phyloP scores from a whole-genome alignment of 352 stramenopile species.

The Phytophthora citrophthora region DNA sequence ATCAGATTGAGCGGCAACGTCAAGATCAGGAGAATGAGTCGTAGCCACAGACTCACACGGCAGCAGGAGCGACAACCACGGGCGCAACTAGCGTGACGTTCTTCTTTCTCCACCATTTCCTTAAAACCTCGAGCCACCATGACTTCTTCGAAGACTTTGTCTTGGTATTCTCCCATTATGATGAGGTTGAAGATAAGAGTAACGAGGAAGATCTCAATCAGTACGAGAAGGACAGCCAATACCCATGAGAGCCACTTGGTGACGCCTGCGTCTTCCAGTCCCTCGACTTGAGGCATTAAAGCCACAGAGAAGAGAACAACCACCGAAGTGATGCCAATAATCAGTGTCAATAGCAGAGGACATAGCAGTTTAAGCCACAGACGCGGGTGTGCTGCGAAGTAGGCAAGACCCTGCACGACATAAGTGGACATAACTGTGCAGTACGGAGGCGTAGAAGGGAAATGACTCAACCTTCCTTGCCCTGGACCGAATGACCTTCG shows the following conservation, averaged over 20 bases:
- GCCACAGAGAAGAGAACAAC: conserved; percentile 52
- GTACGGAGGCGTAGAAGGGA: neutral
- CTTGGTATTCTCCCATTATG: conserved; percentile 59
- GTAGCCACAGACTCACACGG: conserved; percentile 59
- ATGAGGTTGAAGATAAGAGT: conserved; percentile 73
- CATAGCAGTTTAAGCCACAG: conserved; percentile 65
- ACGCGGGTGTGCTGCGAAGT: conserved; percentile 65
- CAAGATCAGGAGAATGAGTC: conserved; percentile 58
- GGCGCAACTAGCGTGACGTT: conserved; percentile 46
- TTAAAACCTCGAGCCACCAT: conserved; percentile 52
- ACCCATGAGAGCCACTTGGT: conserved; percentile 57
- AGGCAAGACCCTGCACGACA: conserved; percentile 52
- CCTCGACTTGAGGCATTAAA: conserved; percentile 55
- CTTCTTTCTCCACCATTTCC: conserved; percentile 56
- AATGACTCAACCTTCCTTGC: too few relatives aligned
- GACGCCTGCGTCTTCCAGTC: conserved; percentile 47
- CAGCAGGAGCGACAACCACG: conserved; percentile 61
- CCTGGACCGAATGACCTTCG: neutral
- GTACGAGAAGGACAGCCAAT: conserved; percentile 58
- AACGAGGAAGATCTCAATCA: conserved; percentile 77
- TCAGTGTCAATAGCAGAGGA: conserved; percentile 62
- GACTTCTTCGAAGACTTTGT: conserved; percentile 73
- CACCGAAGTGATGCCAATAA: conserved; percentile 52
- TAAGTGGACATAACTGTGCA: conserved; percentile 54
- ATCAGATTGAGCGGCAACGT: conserved; percentile 75